These are phyloP conservation scores for Fibroporia radiculosa DNA, from an alignment of 768 basidiomycete genomes.

Conservation along the genomic window DNA sequence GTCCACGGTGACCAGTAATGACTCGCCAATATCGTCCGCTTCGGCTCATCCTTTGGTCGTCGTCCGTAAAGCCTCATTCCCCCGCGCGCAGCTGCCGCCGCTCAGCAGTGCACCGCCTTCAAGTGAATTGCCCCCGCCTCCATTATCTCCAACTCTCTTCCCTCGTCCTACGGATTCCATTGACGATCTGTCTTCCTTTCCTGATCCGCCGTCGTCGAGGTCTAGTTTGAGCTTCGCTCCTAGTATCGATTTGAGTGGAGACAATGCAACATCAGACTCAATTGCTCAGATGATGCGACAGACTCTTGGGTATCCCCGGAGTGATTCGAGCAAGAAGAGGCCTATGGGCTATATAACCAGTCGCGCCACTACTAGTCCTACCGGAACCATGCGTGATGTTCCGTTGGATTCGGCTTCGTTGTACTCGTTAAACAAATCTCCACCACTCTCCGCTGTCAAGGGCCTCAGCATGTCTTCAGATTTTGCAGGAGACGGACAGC, in stretches of 20 bases:
- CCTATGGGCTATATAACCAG: neutral
- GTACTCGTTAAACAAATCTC: constrained; percentile 5
- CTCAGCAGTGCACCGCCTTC: constrained; percentile 18
- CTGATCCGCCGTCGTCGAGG: constrained; percentile 16
- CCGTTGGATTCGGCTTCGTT: neutral
- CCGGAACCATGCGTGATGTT: constrained; percentile 4
- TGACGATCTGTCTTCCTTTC: constrained; percentile 15
- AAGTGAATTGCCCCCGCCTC: constrained; percentile 17
- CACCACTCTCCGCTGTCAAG: constrained; percentile 2
- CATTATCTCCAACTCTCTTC: constrained; percentile 10
- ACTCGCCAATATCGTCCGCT: constrained; percentile 10
- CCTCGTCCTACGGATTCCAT: constrained; percentile 8
- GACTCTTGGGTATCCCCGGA: neutral
- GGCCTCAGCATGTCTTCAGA: neutral
- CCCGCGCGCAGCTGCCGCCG: constrained; percentile 17
- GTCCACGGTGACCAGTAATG: constrained; percentile 7
- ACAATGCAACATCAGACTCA: neutral
- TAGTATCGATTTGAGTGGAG: constrained; percentile 14
- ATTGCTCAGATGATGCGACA: constrained; percentile 14
- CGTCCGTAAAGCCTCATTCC: constrained; percentile 20
- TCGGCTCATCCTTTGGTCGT: constrained; percentile 16
- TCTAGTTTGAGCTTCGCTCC: constrained; percentile 21
- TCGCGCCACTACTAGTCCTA: constrained; percentile 6
- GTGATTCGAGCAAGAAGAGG: neutral
- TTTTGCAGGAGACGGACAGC: neutral